Evolutionary conservation across 1,284 basidiomycete genomes (phyloP).

Genomic region (Mycosarcoma maydis): DNA sequence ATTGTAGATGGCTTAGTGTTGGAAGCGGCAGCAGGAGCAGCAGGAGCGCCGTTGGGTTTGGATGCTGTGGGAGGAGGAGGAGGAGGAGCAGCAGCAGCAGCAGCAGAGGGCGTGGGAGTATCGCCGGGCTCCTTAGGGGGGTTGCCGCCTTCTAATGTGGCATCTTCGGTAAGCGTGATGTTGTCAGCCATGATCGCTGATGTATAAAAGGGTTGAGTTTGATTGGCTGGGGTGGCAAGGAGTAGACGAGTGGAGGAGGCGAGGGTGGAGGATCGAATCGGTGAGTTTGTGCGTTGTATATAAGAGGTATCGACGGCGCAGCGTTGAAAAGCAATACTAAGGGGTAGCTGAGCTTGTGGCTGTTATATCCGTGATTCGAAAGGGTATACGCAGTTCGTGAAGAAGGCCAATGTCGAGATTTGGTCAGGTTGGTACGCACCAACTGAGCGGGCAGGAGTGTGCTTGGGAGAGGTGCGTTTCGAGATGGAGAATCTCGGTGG

Average conservation of each 20-base stretch:
- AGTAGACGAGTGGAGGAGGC: not conserved
- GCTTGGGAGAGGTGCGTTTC: no score
- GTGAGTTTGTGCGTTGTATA: not conserved
- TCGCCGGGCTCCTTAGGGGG: slow-evolving; percentile 46
- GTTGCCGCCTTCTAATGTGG: slow-evolving; percentile 34
- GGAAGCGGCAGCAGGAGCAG: slow-evolving; percentile 9
- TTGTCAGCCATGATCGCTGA: slow-evolving; percentile 16
- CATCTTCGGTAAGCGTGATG: slow-evolving; percentile 35
- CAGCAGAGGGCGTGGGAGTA: no score
- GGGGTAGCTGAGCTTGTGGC: not conserved
- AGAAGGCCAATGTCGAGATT: no score
- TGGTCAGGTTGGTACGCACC: no score
- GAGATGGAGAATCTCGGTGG: not conserved
- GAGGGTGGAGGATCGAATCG: not conserved
- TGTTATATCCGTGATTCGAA: not conserved
- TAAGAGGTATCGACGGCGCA: not conserved
- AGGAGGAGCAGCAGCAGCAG: slow-evolving; percentile 2
- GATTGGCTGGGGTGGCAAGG: not conserved
- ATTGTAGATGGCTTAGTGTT: slow-evolving; percentile 11
- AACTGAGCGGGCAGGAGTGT: no score
- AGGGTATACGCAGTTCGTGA: no score
- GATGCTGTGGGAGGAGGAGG: not conserved
- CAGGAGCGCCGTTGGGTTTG: not conserved
- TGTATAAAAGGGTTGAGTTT: not conserved
- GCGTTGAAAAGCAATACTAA: not conserved